These are phyloP conservation scores for Musa schizocarpa DNA, from an alignment of 176 grass and related monocot species.

Conservation along the genomic window DNA sequence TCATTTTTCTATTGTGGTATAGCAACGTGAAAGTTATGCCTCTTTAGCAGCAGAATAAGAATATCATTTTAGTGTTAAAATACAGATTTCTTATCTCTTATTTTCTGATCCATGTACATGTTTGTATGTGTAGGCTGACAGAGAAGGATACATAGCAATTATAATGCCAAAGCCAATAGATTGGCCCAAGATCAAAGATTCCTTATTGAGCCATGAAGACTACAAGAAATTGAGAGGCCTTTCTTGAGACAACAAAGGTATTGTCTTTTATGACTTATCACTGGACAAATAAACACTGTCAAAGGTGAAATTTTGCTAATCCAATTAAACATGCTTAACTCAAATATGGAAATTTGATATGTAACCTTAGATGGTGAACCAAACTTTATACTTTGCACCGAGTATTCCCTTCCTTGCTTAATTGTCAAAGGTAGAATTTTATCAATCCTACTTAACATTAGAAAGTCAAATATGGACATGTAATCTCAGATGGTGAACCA, in stretches of 20 bases:
- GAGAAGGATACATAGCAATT: conserved; percentile 86
- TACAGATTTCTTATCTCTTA: neutral
- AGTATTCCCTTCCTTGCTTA: neutral
- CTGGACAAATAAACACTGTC: neutral
- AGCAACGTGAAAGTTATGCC: neutral
- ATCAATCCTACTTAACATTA: too few species aligned
- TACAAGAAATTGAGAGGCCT: conserved; percentile 66
- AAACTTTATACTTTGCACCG: too few species aligned
- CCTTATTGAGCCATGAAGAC: conserved; percentile 55
- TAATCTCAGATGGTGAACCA: too few species aligned
- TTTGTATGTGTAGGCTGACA: conserved; percentile 49
- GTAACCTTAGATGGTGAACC: too few species aligned
- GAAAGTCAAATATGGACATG: too few species aligned
- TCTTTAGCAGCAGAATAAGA: neutral
- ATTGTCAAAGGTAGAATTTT: neutral
- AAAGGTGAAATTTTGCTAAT: neutral
- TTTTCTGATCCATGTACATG: neutral
- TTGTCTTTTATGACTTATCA: neutral
- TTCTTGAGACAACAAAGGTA: conserved; percentile 5
- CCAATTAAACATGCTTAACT: neutral
- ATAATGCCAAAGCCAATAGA: conserved; percentile 72
- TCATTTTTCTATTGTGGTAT: neutral
- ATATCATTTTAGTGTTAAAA: neutral
- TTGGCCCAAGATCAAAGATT: conserved; percentile 94
- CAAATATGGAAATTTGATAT: too few species aligned